Base-by-base conservation (phyloP, 148 eudicot species). In the Vaccinium macrocarpon region DNA sequence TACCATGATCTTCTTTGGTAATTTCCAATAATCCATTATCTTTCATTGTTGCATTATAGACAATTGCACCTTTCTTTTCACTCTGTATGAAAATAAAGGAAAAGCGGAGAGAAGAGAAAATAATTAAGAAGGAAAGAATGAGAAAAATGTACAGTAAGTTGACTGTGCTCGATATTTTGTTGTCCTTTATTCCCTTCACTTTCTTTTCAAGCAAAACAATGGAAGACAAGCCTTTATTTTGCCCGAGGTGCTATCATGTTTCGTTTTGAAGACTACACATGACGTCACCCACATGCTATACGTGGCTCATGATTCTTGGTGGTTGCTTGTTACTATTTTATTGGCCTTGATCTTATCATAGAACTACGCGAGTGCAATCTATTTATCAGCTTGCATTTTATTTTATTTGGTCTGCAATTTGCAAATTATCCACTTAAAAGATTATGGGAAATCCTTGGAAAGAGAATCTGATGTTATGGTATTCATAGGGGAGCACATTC, bases 361-460 rank as follows among this genome's bases (percentile, higher is more conserved):
- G 96, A 90, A 94, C 13, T 96, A 94, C 51, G 78, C 90, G 64
- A 92, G 32, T 29, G 32, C 88, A 15, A 90, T 94, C 77, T 90
- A 90, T 81, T 82, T 96, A 25, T 90, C 92, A 29, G 93, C 94
- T 83, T 92, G 97, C 85, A 84, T 94, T 55, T 85, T 96, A 88
- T 96, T 96, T 90, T 92, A 94, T 77, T 81, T 96, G 87, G 93
- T 95, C 76, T 94, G 99, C 91, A 90, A 81, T 88, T 89, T 96
- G 89, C 99, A 96, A 88, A 87, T 96, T 42, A 93, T 96, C 85
- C 99, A 96, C 85, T 96, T 96, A 56, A 94, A 96, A 50, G 97
- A 96, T 86, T 96, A 92, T 83, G 91, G 86, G 48, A 92, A 93
- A 81, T 87, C 90, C 64, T 85, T 96, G 88, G 94, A 94, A 73